Evolutionary conservation across 805 yeast genomes (phyloP), one percentile per base, ranked within the genome.

Genomic region (Candida caryicola): DNA sequence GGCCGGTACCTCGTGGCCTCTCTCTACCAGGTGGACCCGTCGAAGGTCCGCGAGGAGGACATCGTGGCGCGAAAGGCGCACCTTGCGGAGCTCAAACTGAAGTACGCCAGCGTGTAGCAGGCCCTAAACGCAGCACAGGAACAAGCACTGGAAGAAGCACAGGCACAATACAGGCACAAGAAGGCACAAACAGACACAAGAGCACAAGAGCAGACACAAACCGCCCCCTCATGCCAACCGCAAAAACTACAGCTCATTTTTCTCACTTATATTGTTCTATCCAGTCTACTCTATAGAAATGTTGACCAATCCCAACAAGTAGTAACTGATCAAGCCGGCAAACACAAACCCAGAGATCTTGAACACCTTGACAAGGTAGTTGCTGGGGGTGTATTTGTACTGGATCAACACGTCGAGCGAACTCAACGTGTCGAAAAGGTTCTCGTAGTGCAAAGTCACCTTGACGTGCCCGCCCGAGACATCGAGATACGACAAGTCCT

Each of bases 391-490:
- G 61, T 77, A 87, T 47, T 64, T 70, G 63, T 90, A 91, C 45
- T 73, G 70, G 39, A 90, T 70, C 34, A 74, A 62, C 3, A 89
- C 60, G 31, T 77, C 77, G 13, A 78, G 65, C 29, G 64, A 65
- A 43, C 74, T 68, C 55, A 85, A 70, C 41, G 80, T 88, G 57
- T 85, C 95, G 39, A 85, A 74, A 44, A 90, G 52, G 59, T 85
- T 82, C 13, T 59, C 56, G 58, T 70, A 85, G 17, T 61, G 61
- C 33, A 89, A 60, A 12, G 81, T 74, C 10, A 85, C 74, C 46
- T 85, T 82, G 13, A 86, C 79, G 52, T 91, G 95, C 17, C 98
- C 97, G 17, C 71, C 63, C 17, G 77, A 64, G 47, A 82, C 70
- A 59, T 91, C 99, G 47, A 91, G 77, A 60, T 75, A 85, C 3